phyloP scores from a whole-genome alignment of 305 asterid species.

The Striga hermonthica region DNA sequence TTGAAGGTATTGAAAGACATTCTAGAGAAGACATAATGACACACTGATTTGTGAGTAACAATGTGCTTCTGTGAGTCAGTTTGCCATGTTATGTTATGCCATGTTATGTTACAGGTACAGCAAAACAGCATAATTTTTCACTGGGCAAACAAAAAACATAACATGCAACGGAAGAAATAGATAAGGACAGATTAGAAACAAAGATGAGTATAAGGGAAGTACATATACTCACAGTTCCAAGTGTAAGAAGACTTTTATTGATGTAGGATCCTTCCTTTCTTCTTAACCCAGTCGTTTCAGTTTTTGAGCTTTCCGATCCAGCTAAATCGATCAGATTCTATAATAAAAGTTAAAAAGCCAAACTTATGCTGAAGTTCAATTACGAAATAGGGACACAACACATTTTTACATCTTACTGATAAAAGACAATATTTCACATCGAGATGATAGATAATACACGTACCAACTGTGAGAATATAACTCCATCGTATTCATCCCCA shows the following conservation, averaged over 20 bases:
- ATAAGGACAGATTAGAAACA: constrained; percentile 12
- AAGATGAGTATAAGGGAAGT: constrained; percentile 16
- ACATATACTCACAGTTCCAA: constrained; percentile 85
- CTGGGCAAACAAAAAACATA: constrained; percentile 11
- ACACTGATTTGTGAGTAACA: not conserved
- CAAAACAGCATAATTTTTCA: constrained; percentile 18
- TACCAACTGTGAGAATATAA: constrained; percentile 96
- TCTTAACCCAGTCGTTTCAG: constrained; percentile 94
- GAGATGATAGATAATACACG: constrained; percentile 30
- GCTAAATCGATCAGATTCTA: constrained; percentile 96
- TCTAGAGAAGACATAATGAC: constrained; percentile 14
- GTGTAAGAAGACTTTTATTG: constrained; percentile 97
- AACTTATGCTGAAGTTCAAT: not conserved
- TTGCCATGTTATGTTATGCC: constrained; percentile 15
- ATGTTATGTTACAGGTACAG: not conserved
- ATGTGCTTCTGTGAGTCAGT: constrained; percentile 17
- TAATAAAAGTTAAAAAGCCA: constrained; percentile 32
- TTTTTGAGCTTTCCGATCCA: constrained; percentile 98
- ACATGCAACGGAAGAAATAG: constrained; percentile 20
- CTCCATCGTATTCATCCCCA: constrained; percentile 96
- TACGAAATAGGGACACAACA: constrained; percentile 3
- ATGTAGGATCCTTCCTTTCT: constrained; percentile 99
- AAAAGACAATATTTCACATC: not conserved
- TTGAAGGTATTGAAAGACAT: constrained; percentile 12
- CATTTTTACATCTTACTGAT: not conserved